These are phyloP conservation scores for Candida krabiensis DNA, from an alignment of 805 yeast genomes.

Conservation along the genomic window DNA sequence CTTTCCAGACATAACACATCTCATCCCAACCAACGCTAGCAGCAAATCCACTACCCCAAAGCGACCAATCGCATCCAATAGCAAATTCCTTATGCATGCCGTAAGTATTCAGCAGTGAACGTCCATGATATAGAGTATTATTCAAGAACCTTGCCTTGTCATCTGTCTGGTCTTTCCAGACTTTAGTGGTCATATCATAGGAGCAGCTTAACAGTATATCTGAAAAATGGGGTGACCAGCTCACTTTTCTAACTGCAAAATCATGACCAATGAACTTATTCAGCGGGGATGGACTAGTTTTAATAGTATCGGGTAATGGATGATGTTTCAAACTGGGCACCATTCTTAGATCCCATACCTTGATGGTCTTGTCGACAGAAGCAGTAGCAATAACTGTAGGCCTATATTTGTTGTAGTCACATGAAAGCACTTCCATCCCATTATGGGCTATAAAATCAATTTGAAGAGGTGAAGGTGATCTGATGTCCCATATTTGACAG, in stretches of 20 bases:
- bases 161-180: conserved; percentile 78
- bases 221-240: conserved; percentile 88
- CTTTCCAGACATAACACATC: conserved; percentile 87
- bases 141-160: conserved; percentile 53
- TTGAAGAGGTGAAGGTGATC: conserved; percentile 63
- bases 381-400: conserved; percentile 79
- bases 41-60: conserved; percentile 97
- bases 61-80: conserved; percentile 89
- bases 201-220: conserved; percentile 72
- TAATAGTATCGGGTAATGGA: conserved; percentile 41
- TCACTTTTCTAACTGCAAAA: conserved; percentile 77
- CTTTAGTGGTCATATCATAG: conserved; percentile 88
- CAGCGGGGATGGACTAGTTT: conserved; percentile 62
- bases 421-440: conserved; percentile 75
- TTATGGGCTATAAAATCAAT: conserved; percentile 69
- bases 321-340: conserved; percentile 36
- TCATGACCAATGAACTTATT: conserved; percentile 86
- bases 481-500: conserved; percentile 77
- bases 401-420: conserved; percentile 92
- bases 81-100: conserved; percentile 83
- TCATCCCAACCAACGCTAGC: conserved; percentile 98
- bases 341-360: conserved; percentile 88
- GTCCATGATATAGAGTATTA: conserved; percentile 45
- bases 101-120: conserved; percentile 60
- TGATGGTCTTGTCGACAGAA: conserved; percentile 85